Evolutionary conservation across 306 rosid species (phyloP).

Genomic region (Vigna unguiculata): DNA sequence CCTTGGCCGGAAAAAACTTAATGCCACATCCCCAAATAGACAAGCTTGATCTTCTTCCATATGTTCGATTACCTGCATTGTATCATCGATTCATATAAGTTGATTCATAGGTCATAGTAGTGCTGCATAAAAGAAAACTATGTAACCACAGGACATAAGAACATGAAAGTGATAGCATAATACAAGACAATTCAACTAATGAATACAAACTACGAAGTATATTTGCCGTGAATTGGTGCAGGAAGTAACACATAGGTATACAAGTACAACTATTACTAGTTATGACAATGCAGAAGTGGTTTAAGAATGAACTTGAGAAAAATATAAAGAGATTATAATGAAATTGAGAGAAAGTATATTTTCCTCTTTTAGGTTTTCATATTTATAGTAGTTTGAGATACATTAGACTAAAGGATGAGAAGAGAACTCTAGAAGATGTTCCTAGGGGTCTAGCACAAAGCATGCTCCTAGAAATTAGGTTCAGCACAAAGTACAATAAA

Average conservation of each 20-base stretch:
- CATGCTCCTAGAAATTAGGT: too few species aligned
- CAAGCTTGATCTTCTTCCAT: conserved; percentile 96
- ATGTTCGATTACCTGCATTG: conserved; percentile 87
- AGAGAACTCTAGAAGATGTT: too few species aligned
- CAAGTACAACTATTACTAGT: conserved; percentile 3
- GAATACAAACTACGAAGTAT: neutral
- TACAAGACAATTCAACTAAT: conserved; percentile 30
- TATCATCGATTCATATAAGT: conserved; percentile 29
- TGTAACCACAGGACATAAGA: neutral
- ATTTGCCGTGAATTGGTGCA: conserved; percentile 9
- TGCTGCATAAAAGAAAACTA: conserved; percentile 12
- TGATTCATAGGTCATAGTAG: conserved; percentile 11
- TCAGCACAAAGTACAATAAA: too few species aligned
- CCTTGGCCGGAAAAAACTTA: conserved; percentile 72
- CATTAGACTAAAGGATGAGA: too few species aligned
- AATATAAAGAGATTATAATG: too few species aligned
- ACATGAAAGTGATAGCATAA: conserved; percentile 29
- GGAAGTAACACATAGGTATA: neutral
- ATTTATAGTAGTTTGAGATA: too few species aligned
- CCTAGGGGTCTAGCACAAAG: too few species aligned
- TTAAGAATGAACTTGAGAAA: conserved; percentile 2
- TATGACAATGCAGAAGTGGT: conserved; percentile 2
- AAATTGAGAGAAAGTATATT: too few species aligned
- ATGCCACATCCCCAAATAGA: conserved; percentile 76
- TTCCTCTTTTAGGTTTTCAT: too few species aligned